phyloP scores from a whole-genome alignment of 169 alveolate genomes.

The Plasmodium blacklocki region DNA sequence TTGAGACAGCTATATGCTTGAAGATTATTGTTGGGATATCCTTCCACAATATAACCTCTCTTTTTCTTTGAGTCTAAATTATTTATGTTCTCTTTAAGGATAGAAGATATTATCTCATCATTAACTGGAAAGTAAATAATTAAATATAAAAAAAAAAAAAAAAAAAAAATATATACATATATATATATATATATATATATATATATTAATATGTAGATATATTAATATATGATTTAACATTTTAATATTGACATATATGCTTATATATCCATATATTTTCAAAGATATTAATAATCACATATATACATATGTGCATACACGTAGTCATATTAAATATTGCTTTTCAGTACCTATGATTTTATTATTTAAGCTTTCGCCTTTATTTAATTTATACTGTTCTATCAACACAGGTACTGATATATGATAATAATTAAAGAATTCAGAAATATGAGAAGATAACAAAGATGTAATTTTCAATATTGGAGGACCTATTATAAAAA shows the following conservation, averaged over 20 bases:
- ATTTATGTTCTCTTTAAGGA: slow-evolving; percentile 32
- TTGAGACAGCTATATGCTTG: slow-evolving; percentile 61
- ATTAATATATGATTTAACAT: too few species aligned
- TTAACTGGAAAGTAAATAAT: slow-evolving; percentile 32
- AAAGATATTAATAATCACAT: too few species aligned
- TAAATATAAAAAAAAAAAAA: too few species aligned
- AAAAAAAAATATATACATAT: not conserved
- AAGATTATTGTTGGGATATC: slow-evolving; percentile 43
- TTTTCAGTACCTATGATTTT: slow-evolving; percentile 34
- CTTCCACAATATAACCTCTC: slow-evolving; percentile 56
- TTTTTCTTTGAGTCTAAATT: slow-evolving; percentile 43
- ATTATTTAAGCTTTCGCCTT: not conserved
- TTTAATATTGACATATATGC: too few species aligned
- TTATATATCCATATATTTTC: too few species aligned
- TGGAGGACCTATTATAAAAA: slow-evolving; percentile 68
- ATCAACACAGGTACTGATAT: slow-evolving; percentile 7
- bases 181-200: too few species aligned
- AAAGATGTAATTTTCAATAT: slow-evolving; percentile 54
- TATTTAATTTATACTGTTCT: slow-evolving; percentile 2
- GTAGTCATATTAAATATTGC: not conserved
- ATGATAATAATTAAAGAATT: slow-evolving; percentile 44
- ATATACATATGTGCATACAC: not conserved
- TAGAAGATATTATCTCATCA: slow-evolving; percentile 40
- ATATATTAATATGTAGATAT: too few species aligned
- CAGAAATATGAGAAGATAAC: slow-evolving; percentile 47